Evolutionary conservation across 495 filamentous ascomycete genomes (phyloP).

Genomic region (Umbilicaria muhlenbergii): DNA sequence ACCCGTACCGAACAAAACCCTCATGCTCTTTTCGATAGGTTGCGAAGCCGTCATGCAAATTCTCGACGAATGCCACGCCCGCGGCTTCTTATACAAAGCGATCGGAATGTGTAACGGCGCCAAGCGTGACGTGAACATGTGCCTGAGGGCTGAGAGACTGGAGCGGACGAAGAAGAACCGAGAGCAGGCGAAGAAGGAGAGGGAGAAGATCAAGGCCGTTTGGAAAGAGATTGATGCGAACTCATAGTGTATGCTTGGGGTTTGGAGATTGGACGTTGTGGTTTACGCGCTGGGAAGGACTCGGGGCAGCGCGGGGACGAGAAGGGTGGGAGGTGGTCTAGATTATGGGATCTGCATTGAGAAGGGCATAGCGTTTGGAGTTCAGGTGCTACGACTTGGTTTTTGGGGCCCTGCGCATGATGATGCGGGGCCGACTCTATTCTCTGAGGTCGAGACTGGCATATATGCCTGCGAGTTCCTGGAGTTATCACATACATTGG

Average conservation of each 20-base stretch:
- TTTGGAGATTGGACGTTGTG: too few relatives aligned
- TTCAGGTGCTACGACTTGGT: not conserved
- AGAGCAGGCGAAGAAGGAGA: conserved; percentile 50
- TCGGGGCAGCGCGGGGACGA: not conserved
- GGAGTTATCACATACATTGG: too few relatives aligned
- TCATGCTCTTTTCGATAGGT: conserved; percentile 30
- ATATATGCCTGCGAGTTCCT: too few relatives aligned
- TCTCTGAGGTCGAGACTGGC: too few relatives aligned
- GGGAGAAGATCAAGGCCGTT: conserved; percentile 47
- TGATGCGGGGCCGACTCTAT: too few relatives aligned
- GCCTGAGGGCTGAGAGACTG: conserved; percentile 61
- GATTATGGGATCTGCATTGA: too few relatives aligned
- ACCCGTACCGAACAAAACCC: not conserved
- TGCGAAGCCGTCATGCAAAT: conserved; percentile 87
- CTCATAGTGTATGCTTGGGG: conserved; percentile 22
- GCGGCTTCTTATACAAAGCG: conserved; percentile 77
- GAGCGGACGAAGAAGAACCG: conserved; percentile 66
- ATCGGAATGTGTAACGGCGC: conserved; percentile 78
- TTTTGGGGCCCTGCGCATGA: conserved; percentile 8
- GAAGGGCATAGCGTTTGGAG: conserved; percentile 1
- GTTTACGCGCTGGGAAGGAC: not conserved
- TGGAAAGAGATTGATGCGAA: conserved; percentile 80
- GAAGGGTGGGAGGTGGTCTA: too few relatives aligned
- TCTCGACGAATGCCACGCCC: conserved; percentile 90
- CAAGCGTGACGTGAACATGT: conserved; percentile 68